A percentile compares a stretch with the other conserved stretches of the same genome.
These are phyloP conservation scores for Suillus americanus DNA, from an alignment of 768 basidiomycete species.

Conservation along the genomic window DNA sequence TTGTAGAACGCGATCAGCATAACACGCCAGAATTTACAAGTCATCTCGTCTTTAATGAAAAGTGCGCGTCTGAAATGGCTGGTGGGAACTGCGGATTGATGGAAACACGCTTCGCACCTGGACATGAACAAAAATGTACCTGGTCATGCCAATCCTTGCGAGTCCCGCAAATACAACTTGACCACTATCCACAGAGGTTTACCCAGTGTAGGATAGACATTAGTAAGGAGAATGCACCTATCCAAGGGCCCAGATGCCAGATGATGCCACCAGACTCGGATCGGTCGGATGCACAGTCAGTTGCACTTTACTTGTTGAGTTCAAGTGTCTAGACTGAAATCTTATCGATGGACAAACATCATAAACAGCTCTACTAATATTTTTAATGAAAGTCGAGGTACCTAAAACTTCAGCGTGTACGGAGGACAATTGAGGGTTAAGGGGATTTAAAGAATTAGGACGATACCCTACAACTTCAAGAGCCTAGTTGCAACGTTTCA, in stretches of 20 bases:
- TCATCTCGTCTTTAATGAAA: neutral
- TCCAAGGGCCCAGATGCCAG: neutral
- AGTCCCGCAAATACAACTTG: neutral
- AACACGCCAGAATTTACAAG: too few species aligned
- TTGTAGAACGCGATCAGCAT: neutral
- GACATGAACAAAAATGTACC: neutral
- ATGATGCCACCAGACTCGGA: too few species aligned
- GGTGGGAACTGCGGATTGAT: neutral
- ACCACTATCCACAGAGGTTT: neutral
- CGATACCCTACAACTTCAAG: neutral
- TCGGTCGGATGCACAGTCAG: neutral
- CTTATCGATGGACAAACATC: neutral
- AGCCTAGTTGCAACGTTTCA: neutral
- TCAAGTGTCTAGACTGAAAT: neutral
- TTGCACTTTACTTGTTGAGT: neutral
- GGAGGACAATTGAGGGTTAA: neutral
- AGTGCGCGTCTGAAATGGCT: neutral
- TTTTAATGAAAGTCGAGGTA: neutral
- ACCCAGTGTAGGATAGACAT: neutral
- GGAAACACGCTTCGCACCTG: neutral
- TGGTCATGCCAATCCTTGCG: neutral
- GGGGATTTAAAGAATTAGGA: neutral
- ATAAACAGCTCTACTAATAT: neutral
- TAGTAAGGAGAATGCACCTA: too few species aligned
- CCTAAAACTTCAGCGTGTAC: neutral